Percentiles rank a stretch among this genome's conserved stretches.
Conservation (phyloP, 2,329 filamentous ascomycete genomes). For the Cladosporium velox region DNA sequence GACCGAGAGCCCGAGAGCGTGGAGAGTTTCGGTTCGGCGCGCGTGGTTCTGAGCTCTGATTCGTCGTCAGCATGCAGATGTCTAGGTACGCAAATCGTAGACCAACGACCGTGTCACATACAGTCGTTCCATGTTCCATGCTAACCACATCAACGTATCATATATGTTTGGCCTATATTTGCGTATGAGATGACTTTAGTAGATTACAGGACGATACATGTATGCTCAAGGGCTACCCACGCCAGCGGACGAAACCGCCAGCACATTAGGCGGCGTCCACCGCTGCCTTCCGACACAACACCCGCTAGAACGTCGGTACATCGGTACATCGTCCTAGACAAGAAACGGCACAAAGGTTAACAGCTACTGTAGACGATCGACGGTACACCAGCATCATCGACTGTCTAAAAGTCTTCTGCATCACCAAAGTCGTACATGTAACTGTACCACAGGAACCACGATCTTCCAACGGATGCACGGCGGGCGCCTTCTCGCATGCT, state of each 20-base stretch:
- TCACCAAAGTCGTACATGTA: neutral
- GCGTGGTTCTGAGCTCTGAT: neutral
- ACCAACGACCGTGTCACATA: too few species aligned
- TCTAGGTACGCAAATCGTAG: neutral
- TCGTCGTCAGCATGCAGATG: neutral
- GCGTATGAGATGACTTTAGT: neutral
- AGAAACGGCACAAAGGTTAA: slow-evolving; percentile 2
- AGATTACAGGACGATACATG: neutral
- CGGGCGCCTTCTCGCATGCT: slow-evolving; percentile 8
- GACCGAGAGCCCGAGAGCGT: neutral
- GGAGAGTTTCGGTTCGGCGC: slow-evolving; percentile 3
- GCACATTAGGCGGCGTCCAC: neutral
- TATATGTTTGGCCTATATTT: neutral
- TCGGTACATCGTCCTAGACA: neutral
- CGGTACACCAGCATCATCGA: slow-evolving; percentile 17
- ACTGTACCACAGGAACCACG: neutral
- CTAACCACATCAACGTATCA: neutral
- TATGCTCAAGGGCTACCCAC: neutral
- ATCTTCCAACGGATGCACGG: neutral
- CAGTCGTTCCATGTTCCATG: neutral
- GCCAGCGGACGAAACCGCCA: slow-evolving; percentile 4
- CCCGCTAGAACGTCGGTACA: neutral
- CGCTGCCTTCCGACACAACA: slow-evolving; percentile 2
- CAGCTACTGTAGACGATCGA: neutral
- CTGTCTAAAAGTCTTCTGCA: neutral